Evolutionary conservation across 352 stramenopile genomes (phyloP).

Genomic region (Chrysophaeum taylorii): DNA sequence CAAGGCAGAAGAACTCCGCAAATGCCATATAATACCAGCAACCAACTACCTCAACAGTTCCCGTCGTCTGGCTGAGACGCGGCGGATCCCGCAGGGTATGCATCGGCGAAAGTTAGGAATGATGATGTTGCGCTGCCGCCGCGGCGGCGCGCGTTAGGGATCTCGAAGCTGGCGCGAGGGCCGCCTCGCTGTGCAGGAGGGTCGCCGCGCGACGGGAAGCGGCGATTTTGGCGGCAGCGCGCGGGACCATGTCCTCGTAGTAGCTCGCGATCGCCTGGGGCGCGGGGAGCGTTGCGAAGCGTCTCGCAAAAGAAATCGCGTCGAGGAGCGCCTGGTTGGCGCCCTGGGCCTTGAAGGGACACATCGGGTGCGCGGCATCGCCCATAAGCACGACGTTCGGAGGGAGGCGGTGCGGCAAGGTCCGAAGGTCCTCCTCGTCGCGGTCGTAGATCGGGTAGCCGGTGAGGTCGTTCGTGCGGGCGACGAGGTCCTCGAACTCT

Average conservation of each 20-base stretch:
- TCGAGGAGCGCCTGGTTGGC: conserved; percentile 65
- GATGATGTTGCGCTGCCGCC: too few relatives aligned
- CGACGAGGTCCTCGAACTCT: not conserved
- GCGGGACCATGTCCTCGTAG: conserved; percentile 37
- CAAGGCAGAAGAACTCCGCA: too few relatives aligned
- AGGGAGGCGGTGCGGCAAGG: not conserved
- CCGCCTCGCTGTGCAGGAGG: conserved; percentile 48
- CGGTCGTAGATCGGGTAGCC: conserved; percentile 12
- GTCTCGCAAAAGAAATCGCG: conserved; percentile 43
- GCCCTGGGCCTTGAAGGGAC: conserved; percentile 63
- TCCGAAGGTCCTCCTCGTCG: conserved; percentile 14
- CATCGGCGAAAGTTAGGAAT: too few relatives aligned
- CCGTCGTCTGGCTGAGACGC: too few relatives aligned
- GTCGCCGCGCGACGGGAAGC: conserved; percentile 42
- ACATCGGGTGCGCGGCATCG: conserved; percentile 64
- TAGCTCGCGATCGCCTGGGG: not conserved
- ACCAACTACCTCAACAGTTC: too few relatives aligned
- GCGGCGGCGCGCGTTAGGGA: not conserved
- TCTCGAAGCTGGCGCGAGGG: conserved; percentile 17
- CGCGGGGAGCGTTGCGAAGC: conserved; percentile 4
- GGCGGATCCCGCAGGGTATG: too few relatives aligned
- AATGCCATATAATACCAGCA: too few relatives aligned
- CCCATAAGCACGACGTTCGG: conserved; percentile 45
- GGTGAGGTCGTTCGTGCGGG: not conserved
- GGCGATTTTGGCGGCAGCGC: conserved; percentile 43